Evolutionary conservation across 106 monocot genomes (phyloP).

Genomic region (Gastrodia elata): DNA sequence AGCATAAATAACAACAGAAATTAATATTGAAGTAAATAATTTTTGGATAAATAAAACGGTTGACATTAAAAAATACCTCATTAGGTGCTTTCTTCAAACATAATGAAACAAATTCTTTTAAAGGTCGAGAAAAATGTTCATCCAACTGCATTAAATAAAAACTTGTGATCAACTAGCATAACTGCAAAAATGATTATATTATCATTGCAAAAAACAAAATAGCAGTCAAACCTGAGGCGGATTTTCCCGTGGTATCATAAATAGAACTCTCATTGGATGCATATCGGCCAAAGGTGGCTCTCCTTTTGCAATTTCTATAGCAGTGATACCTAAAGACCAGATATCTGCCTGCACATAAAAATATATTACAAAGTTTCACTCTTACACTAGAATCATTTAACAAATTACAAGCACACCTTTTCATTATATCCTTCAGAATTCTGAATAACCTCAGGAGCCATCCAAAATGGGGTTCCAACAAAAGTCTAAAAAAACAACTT

Average conservation of each 20-base stretch:
- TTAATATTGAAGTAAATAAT: background rate
- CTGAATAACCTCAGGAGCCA: conserved; percentile 99
- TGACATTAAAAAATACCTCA: conserved; percentile 47
- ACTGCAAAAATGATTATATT: background rate
- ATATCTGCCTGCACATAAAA: conserved; percentile 85
- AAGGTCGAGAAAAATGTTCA: conserved; percentile 84
- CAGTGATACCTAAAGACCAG: conserved; percentile 98
- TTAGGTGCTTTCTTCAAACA: conserved; percentile 78
- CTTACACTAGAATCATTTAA: background rate
- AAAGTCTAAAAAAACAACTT: conserved; percentile 60
- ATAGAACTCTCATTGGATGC: conserved; percentile 98
- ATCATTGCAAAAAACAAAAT: background rate
- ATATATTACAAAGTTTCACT: conserved; percentile 5
- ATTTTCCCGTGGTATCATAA: conserved; percentile 98
- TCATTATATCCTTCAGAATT: conserved; percentile 96
- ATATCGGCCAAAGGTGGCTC: conserved; percentile 97
- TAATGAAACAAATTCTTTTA: conserved; percentile 92
- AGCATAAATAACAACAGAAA: background rate
- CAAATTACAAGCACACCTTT: conserved; percentile 41
- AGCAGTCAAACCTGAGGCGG: conserved; percentile 73
- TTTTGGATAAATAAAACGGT: background rate
- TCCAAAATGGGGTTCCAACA: conserved; percentile 99
- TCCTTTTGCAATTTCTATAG: conserved; percentile 99
- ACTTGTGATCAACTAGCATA: background rate
- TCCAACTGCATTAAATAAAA: conserved; percentile 57